Evolutionary conservation across 1,139 yeast genomes (phyloP), one percentile per base, ranked within the genome.

Genomic region (Yamadazyma blattariae): DNA sequence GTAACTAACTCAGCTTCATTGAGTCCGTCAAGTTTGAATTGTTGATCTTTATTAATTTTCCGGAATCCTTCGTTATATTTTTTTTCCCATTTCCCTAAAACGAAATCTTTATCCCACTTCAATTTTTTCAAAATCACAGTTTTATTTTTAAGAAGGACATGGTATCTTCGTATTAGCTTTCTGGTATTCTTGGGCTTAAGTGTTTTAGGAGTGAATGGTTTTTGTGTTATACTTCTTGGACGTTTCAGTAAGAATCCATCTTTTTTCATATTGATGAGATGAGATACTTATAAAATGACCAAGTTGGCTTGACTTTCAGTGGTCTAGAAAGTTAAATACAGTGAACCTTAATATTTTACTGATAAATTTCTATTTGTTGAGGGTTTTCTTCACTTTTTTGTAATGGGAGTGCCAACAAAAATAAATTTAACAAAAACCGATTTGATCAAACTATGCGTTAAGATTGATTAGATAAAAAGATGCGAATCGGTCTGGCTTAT

Each of bases 101-200:
- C 28, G 8, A 29, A 32, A 11, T 32, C 30, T 8, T 35, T 30
- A 9, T 23, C 30, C 37, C 40, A 41, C 16, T 49, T 55, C 11
- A 69, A 44, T 37, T 53, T 57, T 9, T 39, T 35, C 34, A 74
- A 48, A 3, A 79, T 59, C 1, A 62, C 42, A 16, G 61, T 57
- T 40, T 71, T 69, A 38, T 73, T 68, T 46, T 79, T 81, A 36
- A 77, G 67, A 25, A 84, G 58, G 3, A 77, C 70, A 56, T 84
- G 94, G 46, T 76, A 84, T 33, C 89, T 56, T 42, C 92, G 67
- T 25, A 84, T 84, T 13, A 84, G 64, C 46, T 73, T 77, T 33
- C 92, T 61, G 0, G 92, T 81, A 47, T 75, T 68, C 34, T 74
- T 71, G 0, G 94, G 92, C 48, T 84, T 84, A 33, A 84, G 63